Percentiles rank a stretch among this genome's conserved stretches.
Conservation (phyloP, 2,329 filamentous ascomycete species). For the Apiospora pterosperma region DNA sequence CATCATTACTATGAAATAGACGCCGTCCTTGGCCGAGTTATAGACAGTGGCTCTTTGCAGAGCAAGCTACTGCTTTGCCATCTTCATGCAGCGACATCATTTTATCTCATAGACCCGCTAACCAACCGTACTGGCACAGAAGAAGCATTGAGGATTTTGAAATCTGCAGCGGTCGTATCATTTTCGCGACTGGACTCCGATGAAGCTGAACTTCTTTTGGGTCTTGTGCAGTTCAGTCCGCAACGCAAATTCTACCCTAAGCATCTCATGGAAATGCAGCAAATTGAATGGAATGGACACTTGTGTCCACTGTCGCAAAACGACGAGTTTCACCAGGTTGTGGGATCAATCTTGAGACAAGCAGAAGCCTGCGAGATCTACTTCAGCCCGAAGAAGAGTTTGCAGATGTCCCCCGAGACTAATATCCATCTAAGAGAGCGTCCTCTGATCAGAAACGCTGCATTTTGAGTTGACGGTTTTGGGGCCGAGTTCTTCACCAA, state of each 20-base stretch:
- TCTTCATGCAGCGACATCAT: constrained; percentile 53
- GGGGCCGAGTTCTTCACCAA: constrained; percentile 33
- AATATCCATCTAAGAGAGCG: constrained; percentile 9
- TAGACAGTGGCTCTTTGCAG: constrained; percentile 45
- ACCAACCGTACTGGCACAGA: constrained; percentile 51
- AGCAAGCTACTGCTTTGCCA: constrained; percentile 51
- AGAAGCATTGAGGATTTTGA: constrained; percentile 45
- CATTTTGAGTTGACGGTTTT: constrained; percentile 22
- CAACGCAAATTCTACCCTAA: constrained; percentile 40
- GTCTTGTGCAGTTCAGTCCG: constrained; percentile 40
- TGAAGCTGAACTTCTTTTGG: constrained; percentile 30
- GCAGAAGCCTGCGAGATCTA: constrained; percentile 23
- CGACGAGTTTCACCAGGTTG: constrained; percentile 33
- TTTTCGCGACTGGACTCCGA: constrained; percentile 35
- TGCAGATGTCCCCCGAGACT: neutral
- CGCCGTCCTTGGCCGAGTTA: constrained; percentile 42
- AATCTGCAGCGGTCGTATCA: constrained; percentile 45
- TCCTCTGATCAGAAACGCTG: constrained; percentile 16
- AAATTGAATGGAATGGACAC: constrained; percentile 35
- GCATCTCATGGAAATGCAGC: constrained; percentile 42
- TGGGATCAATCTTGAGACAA: constrained; percentile 32
- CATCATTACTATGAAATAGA: constrained; percentile 43
- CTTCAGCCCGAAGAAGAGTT: constrained; percentile 18
- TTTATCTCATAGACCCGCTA: constrained; percentile 46
- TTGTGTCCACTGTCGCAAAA: constrained; percentile 43